A percentile compares a stretch with the other conserved stretches of the same genome.
Evolutionary conservation across 129 eudicot genomes (phyloP).

Genomic region (Flaveria ramosissima): DNA sequence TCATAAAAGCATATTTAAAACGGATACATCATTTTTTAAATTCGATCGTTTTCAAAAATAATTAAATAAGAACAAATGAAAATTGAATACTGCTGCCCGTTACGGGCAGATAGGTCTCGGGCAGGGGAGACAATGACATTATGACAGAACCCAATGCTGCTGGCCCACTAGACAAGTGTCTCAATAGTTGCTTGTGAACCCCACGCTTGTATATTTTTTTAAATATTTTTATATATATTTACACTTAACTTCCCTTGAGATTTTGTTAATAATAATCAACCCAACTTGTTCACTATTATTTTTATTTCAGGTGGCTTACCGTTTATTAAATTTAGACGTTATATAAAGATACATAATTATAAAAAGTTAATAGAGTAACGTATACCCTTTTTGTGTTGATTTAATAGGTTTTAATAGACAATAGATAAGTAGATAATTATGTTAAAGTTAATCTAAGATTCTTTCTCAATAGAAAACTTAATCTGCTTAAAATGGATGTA

Average conservation of each 20-base stretch:
- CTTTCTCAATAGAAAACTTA: too few species aligned
- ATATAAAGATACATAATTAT: not conserved
- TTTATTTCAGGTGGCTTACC: too few species aligned
- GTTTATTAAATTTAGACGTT: not conserved
- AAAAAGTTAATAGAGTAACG: not conserved
- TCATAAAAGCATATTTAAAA: not conserved
- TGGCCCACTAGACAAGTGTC: constrained; percentile 43
- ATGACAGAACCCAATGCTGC: constrained; percentile 34
- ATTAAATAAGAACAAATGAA: not conserved
- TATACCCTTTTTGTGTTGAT: not conserved
- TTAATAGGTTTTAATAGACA: too few species aligned
- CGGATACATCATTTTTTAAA: not conserved
- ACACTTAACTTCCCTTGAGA: too few species aligned
- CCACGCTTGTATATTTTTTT: not conserved
- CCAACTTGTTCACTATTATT: too few species aligned
- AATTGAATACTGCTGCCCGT: constrained; percentile 23
- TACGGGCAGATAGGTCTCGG: constrained; percentile 36
- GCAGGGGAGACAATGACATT: constrained; percentile 47
- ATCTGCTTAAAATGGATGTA: too few species aligned
- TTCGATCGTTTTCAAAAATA: not conserved
- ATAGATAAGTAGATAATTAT: too few species aligned
- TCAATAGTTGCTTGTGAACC: constrained; percentile 22
- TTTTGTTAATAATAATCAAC: too few species aligned
- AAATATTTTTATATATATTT: too few species aligned
- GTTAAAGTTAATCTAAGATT: too few species aligned